Evolutionary conservation across 2,329 filamentous ascomycete species (phyloP), one percentile per base, ranked within the genome.

Genomic region (Penicillium thymicola): DNA sequence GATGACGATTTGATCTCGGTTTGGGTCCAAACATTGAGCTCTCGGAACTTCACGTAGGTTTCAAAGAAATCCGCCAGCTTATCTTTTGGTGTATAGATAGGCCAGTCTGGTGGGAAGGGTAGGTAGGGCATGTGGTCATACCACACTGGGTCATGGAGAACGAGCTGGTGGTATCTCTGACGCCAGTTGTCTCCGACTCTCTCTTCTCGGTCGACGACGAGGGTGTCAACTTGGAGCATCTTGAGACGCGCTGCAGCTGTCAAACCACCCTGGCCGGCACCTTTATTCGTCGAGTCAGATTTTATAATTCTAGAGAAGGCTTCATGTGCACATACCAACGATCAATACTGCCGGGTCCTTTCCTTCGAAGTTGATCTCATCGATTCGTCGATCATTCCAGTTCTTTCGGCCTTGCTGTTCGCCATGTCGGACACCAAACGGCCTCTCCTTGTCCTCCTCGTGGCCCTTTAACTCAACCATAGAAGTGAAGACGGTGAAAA

Each of bases 21-120:
- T 11, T 71, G 73, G 0, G 78, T 82, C 87, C 86, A 89, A 27
- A 88, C 80, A 59, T 89, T 87, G 40, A 90, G 78, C 63, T 90
- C 87, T n/a, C 89, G 76, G 0, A 84, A 71, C 5, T 76, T 80
- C 0, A 81, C 86, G 61, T 90, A 89, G 0, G 81, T 75, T 61
- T 89, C 86, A 58, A 89, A 85, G 73, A 84, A 90, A 42, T 88
- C 84, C 1, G 79, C 87, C 0, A 89, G 75, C 66, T 89, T 89
- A 69, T 89, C 86, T 66, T 89, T 89, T 5, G 86, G 85, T 0
- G 86, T 88, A 69, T 88, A 90, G 16, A 87, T 75, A 4, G 87
- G 87, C 87, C 87, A 90, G 51, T 80, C 79, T 0, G 79, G 66
- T 0, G 87, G 87, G 66, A 89, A 90, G 0, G 75, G 73, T 4